phyloP scores from a whole-genome alignment of 768 basidiomycete genomes.

The Podaxis pistillaris region DNA sequence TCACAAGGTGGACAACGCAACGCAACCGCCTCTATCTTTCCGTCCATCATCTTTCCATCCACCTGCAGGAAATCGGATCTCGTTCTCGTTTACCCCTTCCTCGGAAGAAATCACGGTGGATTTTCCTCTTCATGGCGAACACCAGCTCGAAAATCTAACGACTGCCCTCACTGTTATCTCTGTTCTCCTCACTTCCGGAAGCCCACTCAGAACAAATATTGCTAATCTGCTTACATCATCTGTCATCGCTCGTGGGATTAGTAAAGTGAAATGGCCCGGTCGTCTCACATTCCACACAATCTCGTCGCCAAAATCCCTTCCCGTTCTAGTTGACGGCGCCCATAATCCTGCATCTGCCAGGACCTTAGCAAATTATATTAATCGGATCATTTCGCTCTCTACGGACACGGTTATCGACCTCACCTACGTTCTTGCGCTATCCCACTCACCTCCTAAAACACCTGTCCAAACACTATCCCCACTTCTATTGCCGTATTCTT shows the following conservation, averaged over 20 bases:
- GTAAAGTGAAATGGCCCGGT: constrained; percentile 71
- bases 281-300: constrained; percentile 69
- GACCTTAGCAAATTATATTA: constrained; percentile 6
- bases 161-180: constrained; percentile 64
- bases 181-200: constrained; percentile 37
- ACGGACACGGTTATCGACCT: constrained; percentile 32
- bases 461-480: constrained; percentile 69
- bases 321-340: constrained; percentile 87
- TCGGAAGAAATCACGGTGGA: constrained; percentile 40
- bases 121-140: constrained; percentile 73
- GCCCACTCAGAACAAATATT: constrained; percentile 23
- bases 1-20: constrained; percentile 33
- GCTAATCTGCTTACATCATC: constrained; percentile 42
- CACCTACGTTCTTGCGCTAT: constrained; percentile 79
- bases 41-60: constrained; percentile 25
- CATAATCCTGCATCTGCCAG: constrained; percentile 60
- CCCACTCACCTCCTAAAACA: constrained; percentile 84
- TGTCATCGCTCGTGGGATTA: constrained; percentile 57
- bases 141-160: constrained; percentile 86
- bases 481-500: constrained; percentile 41
- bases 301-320: constrained; percentile 20
- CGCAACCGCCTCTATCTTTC: constrained; percentile 25
- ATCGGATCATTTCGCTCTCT: background rate
- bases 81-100: constrained; percentile 43
- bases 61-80: constrained; percentile 42